Base-by-base conservation (phyloP, 179 eudicot genomes). In the Silene vulgaris region DNA sequence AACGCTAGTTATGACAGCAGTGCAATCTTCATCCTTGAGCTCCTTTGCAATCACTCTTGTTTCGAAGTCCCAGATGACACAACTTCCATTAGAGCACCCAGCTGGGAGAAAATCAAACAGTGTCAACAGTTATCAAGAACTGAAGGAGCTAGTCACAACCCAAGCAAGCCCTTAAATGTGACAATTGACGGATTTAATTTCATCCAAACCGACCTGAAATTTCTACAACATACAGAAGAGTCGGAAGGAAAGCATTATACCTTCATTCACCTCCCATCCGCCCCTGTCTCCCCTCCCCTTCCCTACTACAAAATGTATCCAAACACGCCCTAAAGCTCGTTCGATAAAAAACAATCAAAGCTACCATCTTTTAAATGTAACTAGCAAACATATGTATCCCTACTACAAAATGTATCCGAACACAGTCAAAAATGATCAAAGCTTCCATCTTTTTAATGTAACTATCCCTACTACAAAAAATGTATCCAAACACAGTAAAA, bases 71-170 rank as follows among this genome's bases (percentile, higher is more conserved):
- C 99, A 96, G 63, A 96, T 82, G 64, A 96, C 77, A 82, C 97
- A 93, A 81, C 89, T 89, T 79, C 99, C 99, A 82, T 96, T 91
- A n/a, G 89, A 81, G 83, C 99, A 96, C 43, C 99, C 99, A 87
- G 97, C 97, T 95, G 82, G 75, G 74, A 78, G 56, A 81, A 43
- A 8, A 77, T 52, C 5, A 77, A 52, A 54, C 37, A 59, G 73
- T 6, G 64, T 43, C 65, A 74, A 35, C 14, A 77, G 56, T 19
- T 28, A 45, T 68, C 16, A 62, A 54, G n/a, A 0, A 75, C 2
- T 13, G 2, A 2, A 76, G 66, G 5, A 35, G 40, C 40, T 35
- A 35, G 40, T 6, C 40, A 35, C 40, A 35, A 35, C 40, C 40
- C 40, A 35, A 35, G 40, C 40, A 35, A 35, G 40, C 40, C 40